Evolutionary conservation across 2,329 filamentous ascomycete species (phyloP).

Genomic region (Pseudopyricularia cyperi): DNA sequence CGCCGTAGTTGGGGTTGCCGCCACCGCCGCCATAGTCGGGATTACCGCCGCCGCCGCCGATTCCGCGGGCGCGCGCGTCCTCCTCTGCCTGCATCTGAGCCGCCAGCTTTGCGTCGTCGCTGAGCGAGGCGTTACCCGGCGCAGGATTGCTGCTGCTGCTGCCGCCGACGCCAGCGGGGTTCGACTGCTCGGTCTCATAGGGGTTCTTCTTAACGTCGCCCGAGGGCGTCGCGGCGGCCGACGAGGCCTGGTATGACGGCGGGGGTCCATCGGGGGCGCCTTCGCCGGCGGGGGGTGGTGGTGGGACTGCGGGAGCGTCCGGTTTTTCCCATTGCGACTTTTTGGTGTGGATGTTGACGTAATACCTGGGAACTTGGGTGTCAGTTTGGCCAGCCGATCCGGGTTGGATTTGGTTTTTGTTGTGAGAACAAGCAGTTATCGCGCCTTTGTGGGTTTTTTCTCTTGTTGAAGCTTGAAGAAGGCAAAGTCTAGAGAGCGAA

Average conservation of each 20-base stretch:
- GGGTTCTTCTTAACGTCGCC: slow-evolving; percentile 60
- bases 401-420: no score
- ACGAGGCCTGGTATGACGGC: slow-evolving; percentile 47
- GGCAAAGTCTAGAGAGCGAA: no score
- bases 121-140: slow-evolving; percentile 27
- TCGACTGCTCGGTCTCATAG: slow-evolving; percentile 34
- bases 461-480: no score
- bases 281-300: slow-evolving; percentile 23
- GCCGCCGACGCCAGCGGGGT: background rate
- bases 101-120: slow-evolving; percentile 55
- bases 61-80: slow-evolving; percentile 41
- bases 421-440: no score
- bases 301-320: slow-evolving; percentile 46
- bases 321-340: slow-evolving; percentile 85
- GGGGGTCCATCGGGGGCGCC: slow-evolving; percentile 45
- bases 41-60: no score
- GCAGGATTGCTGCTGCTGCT: background rate
- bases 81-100: slow-evolving; percentile 75
- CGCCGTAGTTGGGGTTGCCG: slow-evolving; percentile 19
- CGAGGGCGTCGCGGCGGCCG: slow-evolving; percentile 27
- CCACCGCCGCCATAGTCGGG: no score
- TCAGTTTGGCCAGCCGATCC: no score
- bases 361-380: slow-evolving; percentile 51
- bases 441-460: no score
- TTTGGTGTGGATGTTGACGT: slow-evolving; percentile 78